Base-by-base conservation (phyloP, 2,329 filamentous ascomycete genomes). In the Teratosphaeria nubilosa region DNA sequence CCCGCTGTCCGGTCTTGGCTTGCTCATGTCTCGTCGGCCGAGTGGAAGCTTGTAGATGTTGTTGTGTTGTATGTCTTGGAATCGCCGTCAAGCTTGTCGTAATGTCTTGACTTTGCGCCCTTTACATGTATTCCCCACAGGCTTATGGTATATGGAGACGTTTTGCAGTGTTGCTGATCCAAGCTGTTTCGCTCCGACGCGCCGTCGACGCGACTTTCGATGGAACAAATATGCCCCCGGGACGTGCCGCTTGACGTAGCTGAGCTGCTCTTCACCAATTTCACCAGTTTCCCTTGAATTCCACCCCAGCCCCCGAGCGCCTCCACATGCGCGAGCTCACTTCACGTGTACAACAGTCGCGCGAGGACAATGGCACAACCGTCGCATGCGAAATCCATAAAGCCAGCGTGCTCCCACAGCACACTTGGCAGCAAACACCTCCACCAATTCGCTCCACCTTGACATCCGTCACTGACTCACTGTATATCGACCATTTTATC, bases 371-470 rank as follows among this genome's bases (percentile, higher is more conserved):
- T 48, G 41, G 41, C n/a, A 20, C 41, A 48, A n/a, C 7, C 41
- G 9, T 22, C 41, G 20, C 32, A 16, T 24, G n/a, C 14, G 22
- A 30, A 6, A n/a, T 5, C 2, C 53, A 37, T 32, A 54, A 34
- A 54, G 45, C 25, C n/a, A 20, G 37, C 55, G 50, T 51, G 41
- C 45, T 31, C 16, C 27, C 51, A 10, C 25, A 31, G 24, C 45
- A 34, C 27, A 14, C 45, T 24, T 51, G 55, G 48, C 55, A 57
- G 51, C 56, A 57, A 57, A 54, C 56, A 45, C 50, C n/a, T 48
- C 20, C n/a, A n/a, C n/a, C 16, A 22, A 48, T 1, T 10, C 34
- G 34, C 34, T 16, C 34, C 34, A 14, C 13, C 34, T 41, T 16
- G 34, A 41, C 11, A 41, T 16, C 16, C 34, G 34, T 41, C 34